Base-by-base conservation (phyloP, 352 stramenopile genomes). In the Pythium biforme region DNA sequence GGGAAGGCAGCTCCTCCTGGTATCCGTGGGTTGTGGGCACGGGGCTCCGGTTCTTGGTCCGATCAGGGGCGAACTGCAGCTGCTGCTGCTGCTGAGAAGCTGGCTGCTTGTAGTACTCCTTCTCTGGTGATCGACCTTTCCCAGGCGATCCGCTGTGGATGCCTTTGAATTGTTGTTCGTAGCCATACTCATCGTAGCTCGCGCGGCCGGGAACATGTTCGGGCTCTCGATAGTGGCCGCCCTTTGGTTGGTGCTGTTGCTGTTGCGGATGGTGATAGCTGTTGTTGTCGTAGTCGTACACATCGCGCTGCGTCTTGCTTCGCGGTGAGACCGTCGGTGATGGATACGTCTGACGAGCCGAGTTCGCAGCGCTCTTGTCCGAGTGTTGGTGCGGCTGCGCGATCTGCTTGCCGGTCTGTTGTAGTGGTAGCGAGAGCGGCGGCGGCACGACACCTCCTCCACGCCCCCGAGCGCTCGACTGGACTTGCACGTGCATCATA, bases 1-100 rank as follows among this genome's bases (percentile, higher is more conserved):
- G 79, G 3, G 74, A 88, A 7, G 68, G 73, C 10, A 55, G 59
- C 25, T 81, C 73, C 27, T 83, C 75, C 26, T 62, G 64, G 15
- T 53, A 45, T 1, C 23, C 20, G 46, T 58, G 59, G 2, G 17
- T 27, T 1, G 25, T 59, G 17, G 55, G 45, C 1, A 66, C 55
- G 7, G 61, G 62, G 29, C 62, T 73, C 5, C 56, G 61, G 40
- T 69, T 67, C 53, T 58, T 73, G 20, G 56, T 39, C 17, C 52
- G 51, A 17, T 69, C 55, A 1, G 29, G 15, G 22, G 33, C 15
- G 20, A 48, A 40, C 6, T 66, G 33, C 19, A 40, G 54, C 5
- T 52, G 34, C 0, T 39, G 25, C 20, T 29, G 33, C 22, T 60
- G 43, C 31, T 68, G 48, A 14, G 29, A 27, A 47, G 40, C 17